Base-by-base conservation (phyloP, 2,329 filamentous ascomycete genomes). In the Penicillium paneum region DNA sequence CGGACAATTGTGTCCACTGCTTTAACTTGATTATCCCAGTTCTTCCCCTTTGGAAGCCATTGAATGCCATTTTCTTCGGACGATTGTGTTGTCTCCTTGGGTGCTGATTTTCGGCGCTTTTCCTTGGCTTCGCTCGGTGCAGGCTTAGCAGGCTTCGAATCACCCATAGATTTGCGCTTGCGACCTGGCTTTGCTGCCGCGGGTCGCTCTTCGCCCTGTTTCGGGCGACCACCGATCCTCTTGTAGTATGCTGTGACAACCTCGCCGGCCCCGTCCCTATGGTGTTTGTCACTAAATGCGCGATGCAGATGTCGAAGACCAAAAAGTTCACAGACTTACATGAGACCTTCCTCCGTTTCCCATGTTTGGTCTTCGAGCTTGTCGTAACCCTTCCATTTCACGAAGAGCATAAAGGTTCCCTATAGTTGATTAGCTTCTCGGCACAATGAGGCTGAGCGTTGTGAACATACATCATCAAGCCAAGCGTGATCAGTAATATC, bases 371-470 rank as follows among this genome's bases (percentile, higher is more conserved):
- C 76, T n/a, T 64, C 59, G 2, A 70, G 68, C 6, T 74, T 64
- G 2, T 75, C 69, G 49, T 78, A 80, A 5, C 75, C 76, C 57
- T 74, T 74, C 78, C 78, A 80, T 61, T 79, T 79, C 29, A 79
- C 75, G 8, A 69, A 59, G 19, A 78, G 70, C 34, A 71, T 54
- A 24, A 79, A 64, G 17, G 63, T 64, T 32, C 70, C 70, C 74
- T 77, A 39, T 39, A 49, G 12, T 52, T 48, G n/a, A 48, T 67
- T 49, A 71, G 63, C 54, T 17, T 28, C 35, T 42, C 41, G 19
- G 12, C 29, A 34, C 34, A 32, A 11, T 28, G 40, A 19, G 28
- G 32, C 11, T 21, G 31, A 35, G 32, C 15, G 24, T 28, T 13
- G 15, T 19, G n/a, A 17, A 46, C 32, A 32, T 58, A 76, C 75